phyloP scores from a whole-genome alignment of 2,329 filamentous ascomycete genomes.

The Microdochium bolleyi region DNA sequence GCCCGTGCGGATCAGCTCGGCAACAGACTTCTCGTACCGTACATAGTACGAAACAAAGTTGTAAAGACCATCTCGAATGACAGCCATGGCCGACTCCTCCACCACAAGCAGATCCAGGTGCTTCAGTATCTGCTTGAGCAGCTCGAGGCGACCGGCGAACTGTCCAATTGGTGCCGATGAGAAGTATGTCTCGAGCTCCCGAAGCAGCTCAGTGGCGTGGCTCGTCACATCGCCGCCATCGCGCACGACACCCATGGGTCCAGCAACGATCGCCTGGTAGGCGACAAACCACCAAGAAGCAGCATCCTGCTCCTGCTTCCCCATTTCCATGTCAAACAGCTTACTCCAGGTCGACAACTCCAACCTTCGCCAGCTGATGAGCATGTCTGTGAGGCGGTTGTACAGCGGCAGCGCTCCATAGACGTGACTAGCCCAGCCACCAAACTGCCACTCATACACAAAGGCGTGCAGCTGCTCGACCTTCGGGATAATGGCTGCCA shows the following conservation, averaged over 20 bases:
- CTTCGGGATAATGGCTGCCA: constrained; percentile 79
- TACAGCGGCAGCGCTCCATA: constrained; percentile 65
- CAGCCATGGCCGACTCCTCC: constrained; percentile 49
- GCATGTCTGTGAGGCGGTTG: constrained; percentile 68
- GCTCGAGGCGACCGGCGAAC: constrained; percentile 61
- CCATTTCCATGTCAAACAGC: constrained; percentile 75
- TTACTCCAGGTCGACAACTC: constrained; percentile 90
- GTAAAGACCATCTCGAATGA: constrained; percentile 56
- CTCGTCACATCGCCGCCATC: constrained; percentile 48
- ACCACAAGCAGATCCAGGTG: constrained; percentile 56
- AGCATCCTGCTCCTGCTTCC: constrained; percentile 69
- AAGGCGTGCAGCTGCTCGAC: constrained; percentile 80
- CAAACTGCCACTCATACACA: constrained; percentile 88
- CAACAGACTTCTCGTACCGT: constrained; percentile 60
- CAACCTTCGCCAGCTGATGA: constrained; percentile 83
- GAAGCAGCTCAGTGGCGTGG: constrained; percentile 64
- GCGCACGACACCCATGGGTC: constrained; percentile 58
- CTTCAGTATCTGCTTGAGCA: constrained; percentile 57
- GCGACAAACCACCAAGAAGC: constrained; percentile 95
- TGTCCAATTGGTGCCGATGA: constrained; percentile 73
- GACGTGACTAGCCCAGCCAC: constrained; percentile 74
- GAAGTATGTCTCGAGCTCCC: constrained; percentile 73
- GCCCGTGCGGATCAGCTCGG: constrained; percentile 58
- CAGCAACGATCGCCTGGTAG: constrained; percentile 80
- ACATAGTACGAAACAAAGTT: constrained; percentile 74